Evolutionary conservation across 2,329 filamentous ascomycete genomes (phyloP).

Genomic region (Fulvia fulva): DNA sequence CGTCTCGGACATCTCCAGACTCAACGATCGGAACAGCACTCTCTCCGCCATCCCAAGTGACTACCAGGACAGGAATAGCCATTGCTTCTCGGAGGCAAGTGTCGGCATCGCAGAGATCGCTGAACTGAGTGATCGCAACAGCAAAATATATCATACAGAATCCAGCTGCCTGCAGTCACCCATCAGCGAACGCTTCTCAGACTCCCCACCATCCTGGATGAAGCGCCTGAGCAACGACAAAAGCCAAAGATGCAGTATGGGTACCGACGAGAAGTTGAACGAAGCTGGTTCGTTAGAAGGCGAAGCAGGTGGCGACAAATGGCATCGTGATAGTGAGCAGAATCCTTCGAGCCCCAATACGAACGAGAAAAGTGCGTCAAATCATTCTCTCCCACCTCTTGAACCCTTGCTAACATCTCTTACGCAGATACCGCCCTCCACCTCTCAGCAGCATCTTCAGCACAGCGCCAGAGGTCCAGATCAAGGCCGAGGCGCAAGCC

Average conservation of each 20-base stretch:
- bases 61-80: background rate
- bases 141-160: background rate
- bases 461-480: background rate
- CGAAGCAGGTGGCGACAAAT: background rate
- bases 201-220: slow-evolving; percentile 1
- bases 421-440: background rate
- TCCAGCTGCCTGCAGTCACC: background rate
- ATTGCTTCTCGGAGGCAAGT: background rate
- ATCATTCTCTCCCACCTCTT: background rate
- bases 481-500: background rate
- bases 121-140: background rate
- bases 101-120: background rate
- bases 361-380: background rate
- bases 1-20: slow-evolving; percentile 1
- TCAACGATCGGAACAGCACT: background rate
- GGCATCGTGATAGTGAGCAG: background rate
- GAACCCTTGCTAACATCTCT: background rate
- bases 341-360: background rate
- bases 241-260: background rate
- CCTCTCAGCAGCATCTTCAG: background rate
- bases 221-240: background rate
- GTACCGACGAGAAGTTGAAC: background rate
- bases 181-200: background rate
- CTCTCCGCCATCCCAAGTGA: background rate
- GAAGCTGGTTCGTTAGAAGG: background rate